These are phyloP conservation scores for Geranium brycei DNA, from an alignment of 345 rosid genomes.

Conservation along the genomic window DNA sequence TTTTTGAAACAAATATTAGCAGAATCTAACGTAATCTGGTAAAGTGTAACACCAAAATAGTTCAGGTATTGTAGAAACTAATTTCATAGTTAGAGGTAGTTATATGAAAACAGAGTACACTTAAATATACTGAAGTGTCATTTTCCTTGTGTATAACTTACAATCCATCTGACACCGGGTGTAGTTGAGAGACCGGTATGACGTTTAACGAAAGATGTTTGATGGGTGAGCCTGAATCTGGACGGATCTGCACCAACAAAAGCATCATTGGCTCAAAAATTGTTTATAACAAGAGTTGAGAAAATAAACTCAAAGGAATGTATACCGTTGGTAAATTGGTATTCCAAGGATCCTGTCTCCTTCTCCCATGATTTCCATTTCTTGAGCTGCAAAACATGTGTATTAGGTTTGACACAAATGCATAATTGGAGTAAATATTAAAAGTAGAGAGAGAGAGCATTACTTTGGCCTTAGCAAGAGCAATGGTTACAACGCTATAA, in stretches of 20 bases:
- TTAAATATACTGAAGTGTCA: background rate
- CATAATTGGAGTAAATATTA: background rate
- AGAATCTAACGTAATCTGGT: too few relatives aligned
- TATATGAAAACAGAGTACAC: background rate
- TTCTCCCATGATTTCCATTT: slow-evolving; percentile 35
- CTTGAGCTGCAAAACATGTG: slow-evolving; percentile 21
- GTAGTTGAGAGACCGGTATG: slow-evolving; percentile 27
- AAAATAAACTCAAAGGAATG: background rate
- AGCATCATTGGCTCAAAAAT: background rate
- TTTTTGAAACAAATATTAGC: too few relatives aligned
- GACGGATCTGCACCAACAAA: slow-evolving; percentile 20
- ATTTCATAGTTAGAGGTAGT: too few relatives aligned
- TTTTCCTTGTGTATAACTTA: slow-evolving; percentile 8
- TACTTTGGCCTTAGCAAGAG: slow-evolving; percentile 32
- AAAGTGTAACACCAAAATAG: too few relatives aligned
- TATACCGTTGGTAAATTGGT: slow-evolving; percentile 29
- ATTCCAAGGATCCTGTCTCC: slow-evolving; percentile 34
- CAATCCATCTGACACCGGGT: slow-evolving; percentile 37
- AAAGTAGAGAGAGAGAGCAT: background rate
- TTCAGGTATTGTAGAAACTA: too few relatives aligned
- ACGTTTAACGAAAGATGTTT: slow-evolving; percentile 32
- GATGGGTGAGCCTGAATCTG: slow-evolving; percentile 35
- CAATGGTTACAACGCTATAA: slow-evolving; percentile 25
- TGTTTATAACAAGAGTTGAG: background rate
- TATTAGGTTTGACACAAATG: background rate